Percentiles rank a stretch among this genome's conserved stretches.
Conservation (phyloP, 176 grass and related monocot genomes). For the Poa pratensis region DNA sequence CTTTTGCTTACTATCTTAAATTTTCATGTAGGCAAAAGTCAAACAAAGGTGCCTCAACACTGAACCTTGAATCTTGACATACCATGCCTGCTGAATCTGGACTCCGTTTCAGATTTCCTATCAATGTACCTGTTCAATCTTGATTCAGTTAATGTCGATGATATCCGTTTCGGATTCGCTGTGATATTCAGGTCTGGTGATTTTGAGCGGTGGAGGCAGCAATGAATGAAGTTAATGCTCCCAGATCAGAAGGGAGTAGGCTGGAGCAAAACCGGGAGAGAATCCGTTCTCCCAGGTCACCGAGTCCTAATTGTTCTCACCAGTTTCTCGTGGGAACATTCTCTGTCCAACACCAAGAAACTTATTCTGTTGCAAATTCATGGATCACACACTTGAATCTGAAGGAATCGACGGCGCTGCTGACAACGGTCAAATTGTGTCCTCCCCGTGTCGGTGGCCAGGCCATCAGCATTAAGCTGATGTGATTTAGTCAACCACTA, state of each 20-base stretch:
- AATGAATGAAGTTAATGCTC: neutral
- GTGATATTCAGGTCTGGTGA: neutral
- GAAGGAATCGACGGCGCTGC: neutral
- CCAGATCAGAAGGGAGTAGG: neutral
- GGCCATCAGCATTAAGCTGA: constrained; percentile 5
- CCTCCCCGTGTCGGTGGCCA: neutral
- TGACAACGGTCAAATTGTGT: neutral
- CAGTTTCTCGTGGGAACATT: constrained; percentile 29
- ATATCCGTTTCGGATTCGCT: neutral
- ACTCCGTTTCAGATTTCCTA: too few species aligned
- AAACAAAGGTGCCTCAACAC: too few species aligned
- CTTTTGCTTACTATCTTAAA: too few species aligned
- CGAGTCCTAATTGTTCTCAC: neutral
- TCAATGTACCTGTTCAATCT: neutral
- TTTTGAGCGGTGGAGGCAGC: neutral
- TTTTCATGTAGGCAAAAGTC: too few species aligned
- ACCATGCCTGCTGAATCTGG: neutral
- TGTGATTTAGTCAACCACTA: constrained; percentile 54
- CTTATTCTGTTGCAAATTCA: neutral
- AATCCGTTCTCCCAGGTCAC: neutral
- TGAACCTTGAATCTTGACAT: neutral
- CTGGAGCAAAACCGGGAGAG: neutral
- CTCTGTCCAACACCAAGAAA: neutral
- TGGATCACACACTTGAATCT: neutral
- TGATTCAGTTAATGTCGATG: neutral